A percentile compares a stretch with the other conserved stretches of the same genome.
Evolutionary conservation across 495 filamentous ascomycete species (phyloP).

Genomic region (Neurospora sp.): DNA sequence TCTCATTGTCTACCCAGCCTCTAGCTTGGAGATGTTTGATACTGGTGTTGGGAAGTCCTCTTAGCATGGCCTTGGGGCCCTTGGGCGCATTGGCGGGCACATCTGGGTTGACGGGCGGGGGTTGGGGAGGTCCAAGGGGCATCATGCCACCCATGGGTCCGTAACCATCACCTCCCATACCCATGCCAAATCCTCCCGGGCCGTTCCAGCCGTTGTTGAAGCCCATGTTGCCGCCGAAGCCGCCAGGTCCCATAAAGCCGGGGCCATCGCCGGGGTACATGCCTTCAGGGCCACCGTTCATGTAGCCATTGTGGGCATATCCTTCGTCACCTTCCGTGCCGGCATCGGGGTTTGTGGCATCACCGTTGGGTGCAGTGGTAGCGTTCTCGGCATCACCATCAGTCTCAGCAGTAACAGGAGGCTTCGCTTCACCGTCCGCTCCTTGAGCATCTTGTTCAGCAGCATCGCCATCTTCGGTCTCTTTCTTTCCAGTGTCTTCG

Average conservation of each 20-base stretch:
- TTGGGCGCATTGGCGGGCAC: constrained; percentile 64
- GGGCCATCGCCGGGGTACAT: background rate
- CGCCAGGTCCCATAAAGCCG: background rate
- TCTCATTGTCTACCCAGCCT: constrained; percentile 33
- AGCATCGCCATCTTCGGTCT: constrained; percentile 10
- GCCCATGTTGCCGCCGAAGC: background rate
- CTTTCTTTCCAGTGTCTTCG: constrained; percentile 12
- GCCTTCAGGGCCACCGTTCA: background rate
- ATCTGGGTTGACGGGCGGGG: constrained; percentile 24
- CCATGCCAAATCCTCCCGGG: background rate
- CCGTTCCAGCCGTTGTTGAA: background rate
- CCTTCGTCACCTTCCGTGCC: background rate
- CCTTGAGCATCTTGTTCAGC: constrained; percentile 17
- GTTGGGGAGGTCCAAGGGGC: constrained; percentile 2
- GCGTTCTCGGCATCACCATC: background rate
- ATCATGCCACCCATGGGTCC: background rate
- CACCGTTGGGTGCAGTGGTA: background rate
- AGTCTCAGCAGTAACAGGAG: background rate
- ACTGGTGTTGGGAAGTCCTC: constrained; percentile 72
- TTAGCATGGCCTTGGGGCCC: constrained; percentile 86
- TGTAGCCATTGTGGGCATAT: background rate
- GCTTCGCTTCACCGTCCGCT: constrained; percentile 10
- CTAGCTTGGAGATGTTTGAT: constrained; percentile 43
- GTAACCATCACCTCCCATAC: background rate
- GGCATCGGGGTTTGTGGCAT: background rate